Evolutionary conservation across 148 eudicot species (phyloP), one percentile per base, ranked within the genome.

Genomic region (Suaeda aralocaspica): DNA sequence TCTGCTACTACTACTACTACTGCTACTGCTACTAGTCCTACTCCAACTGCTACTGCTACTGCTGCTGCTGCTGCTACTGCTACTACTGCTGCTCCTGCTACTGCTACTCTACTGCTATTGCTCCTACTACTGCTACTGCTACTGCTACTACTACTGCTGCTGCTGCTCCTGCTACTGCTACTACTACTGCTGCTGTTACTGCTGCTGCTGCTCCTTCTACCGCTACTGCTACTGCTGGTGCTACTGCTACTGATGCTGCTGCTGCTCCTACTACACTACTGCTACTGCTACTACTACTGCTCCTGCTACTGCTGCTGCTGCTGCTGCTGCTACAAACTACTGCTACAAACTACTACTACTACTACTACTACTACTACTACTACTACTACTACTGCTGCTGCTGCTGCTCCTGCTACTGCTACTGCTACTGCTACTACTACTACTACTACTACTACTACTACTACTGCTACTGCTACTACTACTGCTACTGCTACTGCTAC

Each of bases 311-410:
- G 10, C 25, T 55, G 10, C 59, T 55, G 3, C 18, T 50, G 55
- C 55, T n/a, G 14, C 55, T 50, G n/a, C 55, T 50, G 4, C n/a
- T n/a, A n/a, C n/a, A n/a, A n/a, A n/a, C n/a, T n/a, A n/a, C n/a
- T n/a, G n/a, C n/a, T n/a, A n/a, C n/a, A n/a, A n/a, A n/a, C 55
- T 50, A n/a, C 55, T 50, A 50, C 55, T 50, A 4, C 55, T 50
- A 16, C 55, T 50, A 15, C 22, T 55, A n/a, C 55, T 50, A 15
- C 55, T 50, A n/a, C 55, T 50, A n/a, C 55, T 50, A 3, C 55
- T 21, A 19, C 12, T 21, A 3, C 18, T 50, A n/a, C 55, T 50
- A n/a, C 55, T 50, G 4, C 55, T 50, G 55, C 55, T 50, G 4
- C 55, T 15, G 55, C 55, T 50, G 14, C 55, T 50, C 6, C 55